Conservation (phyloP, 805 yeast genomes). For the Kuraishia cidri region DNA sequence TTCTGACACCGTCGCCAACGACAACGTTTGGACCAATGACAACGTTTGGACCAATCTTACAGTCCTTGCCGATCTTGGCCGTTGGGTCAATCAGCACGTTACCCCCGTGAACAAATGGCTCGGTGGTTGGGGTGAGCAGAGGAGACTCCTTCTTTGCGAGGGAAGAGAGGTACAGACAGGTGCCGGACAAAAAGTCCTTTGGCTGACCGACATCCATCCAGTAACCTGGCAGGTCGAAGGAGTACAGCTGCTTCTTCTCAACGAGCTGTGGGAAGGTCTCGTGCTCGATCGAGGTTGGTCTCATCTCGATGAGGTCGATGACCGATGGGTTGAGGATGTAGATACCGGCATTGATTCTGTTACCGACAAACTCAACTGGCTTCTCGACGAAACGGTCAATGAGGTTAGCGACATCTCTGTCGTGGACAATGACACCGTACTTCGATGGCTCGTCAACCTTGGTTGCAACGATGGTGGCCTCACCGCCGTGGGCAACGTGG, state of each 20-base stretch:
- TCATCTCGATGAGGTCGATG: constrained; percentile 91
- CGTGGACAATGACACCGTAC: constrained; percentile 99
- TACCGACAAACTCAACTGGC: constrained; percentile 99
- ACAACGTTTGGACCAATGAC: constrained; percentile 94
- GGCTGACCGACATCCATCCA: constrained; percentile 99
- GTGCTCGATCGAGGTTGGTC: constrained; percentile 98
- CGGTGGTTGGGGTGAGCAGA: constrained; percentile 49
- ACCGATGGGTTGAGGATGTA: constrained; percentile 97
- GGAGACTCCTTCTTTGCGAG: constrained; percentile 73
- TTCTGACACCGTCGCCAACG: constrained; percentile 98
- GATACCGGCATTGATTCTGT: constrained; percentile 99
- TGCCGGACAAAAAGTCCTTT: constrained; percentile 97
- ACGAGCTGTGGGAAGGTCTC: constrained; percentile 98
- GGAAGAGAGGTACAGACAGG: constrained; percentile 84
- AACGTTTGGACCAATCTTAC: constrained; percentile 97
- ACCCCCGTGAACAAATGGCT: constrained; percentile 76
- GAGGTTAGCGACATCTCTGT: constrained; percentile 88
- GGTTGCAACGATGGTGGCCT: constrained; percentile 98
- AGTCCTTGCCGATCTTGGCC: constrained; percentile 85
- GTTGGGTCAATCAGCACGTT: constrained; percentile 92
- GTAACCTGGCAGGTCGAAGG: constrained; percentile 97
- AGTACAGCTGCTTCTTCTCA: constrained; percentile 79
- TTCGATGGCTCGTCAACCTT: constrained; percentile 99
- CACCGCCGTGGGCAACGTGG: constrained; percentile 95
- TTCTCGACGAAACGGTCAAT: constrained; percentile 98